Percentiles rank a stretch among this genome's conserved stretches.
Evolutionary conservation across 1,284 basidiomycete genomes (phyloP).

Genomic region (Hemileccinum hortonii): DNA sequence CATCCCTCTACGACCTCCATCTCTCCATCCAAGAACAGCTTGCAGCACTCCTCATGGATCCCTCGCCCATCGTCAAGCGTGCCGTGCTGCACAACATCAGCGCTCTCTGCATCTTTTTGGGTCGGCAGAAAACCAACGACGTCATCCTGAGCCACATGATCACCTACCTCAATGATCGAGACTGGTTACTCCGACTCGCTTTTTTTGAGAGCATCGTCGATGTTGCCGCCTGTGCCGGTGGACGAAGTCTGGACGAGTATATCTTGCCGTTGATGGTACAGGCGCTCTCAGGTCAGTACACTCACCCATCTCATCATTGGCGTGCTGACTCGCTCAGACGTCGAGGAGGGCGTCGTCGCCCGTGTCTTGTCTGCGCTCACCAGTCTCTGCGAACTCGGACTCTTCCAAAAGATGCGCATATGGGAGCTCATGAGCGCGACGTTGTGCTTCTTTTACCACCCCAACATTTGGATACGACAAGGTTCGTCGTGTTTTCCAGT

Average conservation of each 20-base stretch:
- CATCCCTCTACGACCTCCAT: constrained; percentile 83
- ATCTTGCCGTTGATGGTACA: constrained; percentile 95
- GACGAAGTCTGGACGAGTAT: constrained; percentile 81
- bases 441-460: constrained; percentile 90
- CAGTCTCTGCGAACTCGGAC: constrained; percentile 79
- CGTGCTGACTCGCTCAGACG: constrained; percentile 55
- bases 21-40: constrained; percentile 86
- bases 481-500: constrained; percentile 44
- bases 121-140: constrained; percentile 90
- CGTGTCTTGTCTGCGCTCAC: constrained; percentile 85
- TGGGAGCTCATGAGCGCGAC: constrained; percentile 91
- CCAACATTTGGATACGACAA: constrained; percentile 95
- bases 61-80: constrained; percentile 74
- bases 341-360: constrained; percentile 91
- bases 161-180: constrained; percentile 94
- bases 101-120: constrained; percentile 89
- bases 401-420: constrained; percentile 89
- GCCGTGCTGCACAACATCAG: constrained; percentile 80
- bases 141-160: constrained; percentile 97
- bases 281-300: constrained; percentile 76
- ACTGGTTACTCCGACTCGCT: constrained; percentile 87
- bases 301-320: not conserved
- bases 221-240: constrained; percentile 90
- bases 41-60: constrained; percentile 71
- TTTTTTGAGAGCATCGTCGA: constrained; percentile 97